Conservation (phyloP, 345 rosid species). For the Populus nigra region DNA sequence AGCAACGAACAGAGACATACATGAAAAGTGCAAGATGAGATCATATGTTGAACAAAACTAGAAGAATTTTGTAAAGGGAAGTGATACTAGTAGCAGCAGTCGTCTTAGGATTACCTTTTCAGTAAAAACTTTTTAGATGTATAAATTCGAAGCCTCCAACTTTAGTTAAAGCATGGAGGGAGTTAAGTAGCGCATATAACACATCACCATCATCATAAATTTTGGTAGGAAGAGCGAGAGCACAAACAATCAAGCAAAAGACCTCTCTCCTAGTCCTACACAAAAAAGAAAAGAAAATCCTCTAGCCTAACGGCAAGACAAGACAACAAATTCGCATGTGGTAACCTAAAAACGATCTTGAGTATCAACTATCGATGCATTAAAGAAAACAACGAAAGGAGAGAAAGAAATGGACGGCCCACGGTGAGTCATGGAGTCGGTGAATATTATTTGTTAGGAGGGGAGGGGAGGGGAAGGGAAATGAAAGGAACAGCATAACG, state of each 20-base stretch:
- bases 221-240: not conserved
- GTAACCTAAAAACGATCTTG: no score
- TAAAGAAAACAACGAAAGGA: no score
- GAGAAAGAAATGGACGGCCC: not conserved
- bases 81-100: no score
- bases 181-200: not conserved
- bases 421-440: conserved; percentile 15
- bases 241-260: conserved; percentile 17
- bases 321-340: no score
- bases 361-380: no score
- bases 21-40: not conserved
- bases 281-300: no score
- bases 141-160: conserved; percentile 3
- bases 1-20: not conserved
- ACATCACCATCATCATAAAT: conserved; percentile 3
- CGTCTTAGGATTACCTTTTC: no score
- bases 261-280: conserved; percentile 9
- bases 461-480: no score
- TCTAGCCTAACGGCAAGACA: no score
- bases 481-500: conserved; percentile 10
- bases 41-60: conserved; percentile 11
- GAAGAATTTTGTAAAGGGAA: not conserved
- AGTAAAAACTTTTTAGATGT: no score
- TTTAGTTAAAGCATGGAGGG: not conserved
- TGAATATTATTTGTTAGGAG: conserved; percentile 1